Evolutionary conservation across 805 yeast species (phyloP).

Genomic region (Cyberlindnera euphorbiae): DNA sequence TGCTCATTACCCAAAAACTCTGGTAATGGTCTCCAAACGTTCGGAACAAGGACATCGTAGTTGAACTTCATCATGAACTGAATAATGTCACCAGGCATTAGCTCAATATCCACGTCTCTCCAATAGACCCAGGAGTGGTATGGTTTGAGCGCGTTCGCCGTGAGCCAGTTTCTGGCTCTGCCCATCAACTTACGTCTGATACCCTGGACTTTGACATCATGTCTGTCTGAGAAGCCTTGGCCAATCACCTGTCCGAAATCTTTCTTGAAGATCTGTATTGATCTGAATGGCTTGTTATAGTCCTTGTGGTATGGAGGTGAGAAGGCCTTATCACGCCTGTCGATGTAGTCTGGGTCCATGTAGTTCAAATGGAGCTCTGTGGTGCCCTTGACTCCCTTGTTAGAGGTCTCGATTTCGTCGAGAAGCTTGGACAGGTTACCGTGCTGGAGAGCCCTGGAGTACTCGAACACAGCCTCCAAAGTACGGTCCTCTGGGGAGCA

Average conservation of each 20-base stretch:
- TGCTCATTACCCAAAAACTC: conserved; percentile 86
- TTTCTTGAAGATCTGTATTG: conserved; percentile 73
- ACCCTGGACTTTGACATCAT: conserved; percentile 82
- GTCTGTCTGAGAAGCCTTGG: conserved; percentile 79
- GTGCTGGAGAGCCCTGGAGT: conserved; percentile 62
- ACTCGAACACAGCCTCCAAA: conserved; percentile 58
- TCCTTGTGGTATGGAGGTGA: conserved; percentile 60
- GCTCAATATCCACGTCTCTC: conserved; percentile 84
- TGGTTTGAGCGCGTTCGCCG: conserved; percentile 68
- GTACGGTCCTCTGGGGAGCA: conserved; percentile 67
- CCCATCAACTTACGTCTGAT: conserved; percentile 82
- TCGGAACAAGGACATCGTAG: conserved; percentile 73
- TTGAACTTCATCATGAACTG: conserved; percentile 66
- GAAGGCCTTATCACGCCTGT: conserved; percentile 53
- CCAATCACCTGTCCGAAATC: conserved; percentile 84
- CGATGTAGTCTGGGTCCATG: conserved; percentile 62
- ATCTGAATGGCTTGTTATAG: conserved; percentile 66
- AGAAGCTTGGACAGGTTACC: conserved; percentile 55
- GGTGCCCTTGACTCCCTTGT: conserved; percentile 42
- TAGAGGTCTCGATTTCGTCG: conserved; percentile 35
- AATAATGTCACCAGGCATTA: conserved; percentile 73
- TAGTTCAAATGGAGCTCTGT: conserved; percentile 61
- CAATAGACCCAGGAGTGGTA: conserved; percentile 90
- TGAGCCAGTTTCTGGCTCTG: conserved; percentile 80
- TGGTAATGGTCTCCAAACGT: conserved; percentile 97